Evolutionary conservation across 164 flowering plant species (phyloP), one percentile per base, ranked within the genome.

Genomic region (Tetrastigma voinierianum): DNA sequence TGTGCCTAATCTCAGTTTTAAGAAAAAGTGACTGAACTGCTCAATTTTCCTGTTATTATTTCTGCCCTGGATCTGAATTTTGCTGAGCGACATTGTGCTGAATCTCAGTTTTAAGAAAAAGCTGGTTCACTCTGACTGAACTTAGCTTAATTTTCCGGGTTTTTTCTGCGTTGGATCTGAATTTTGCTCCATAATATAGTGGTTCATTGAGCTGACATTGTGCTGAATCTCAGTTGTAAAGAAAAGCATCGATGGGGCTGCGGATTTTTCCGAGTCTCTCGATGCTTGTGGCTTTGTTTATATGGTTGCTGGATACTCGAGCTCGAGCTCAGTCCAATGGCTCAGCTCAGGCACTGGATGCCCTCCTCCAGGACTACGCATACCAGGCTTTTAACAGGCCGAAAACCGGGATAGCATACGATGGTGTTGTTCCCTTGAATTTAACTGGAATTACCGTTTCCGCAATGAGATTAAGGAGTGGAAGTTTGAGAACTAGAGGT

Each of bases 361-460:
- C 87, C 8, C n/a, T n/a, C n/a, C n/a, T n/a, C n/a, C 97, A 95
- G 68, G 96, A 86, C 58, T 88, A 90, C 74, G 97, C 97, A 57
- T 95, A 72, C 69, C 69, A 80, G 77, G 90, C 96, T 16, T 81
- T 95, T 52, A 71, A 56, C 59, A 80, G 76, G 2, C 96, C 98
- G 0, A 79, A 60, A 58, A 95, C 99, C 0, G 99, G n/a, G n/a
- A 55, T 70, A 21, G 51, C 73, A 3, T 92, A 69, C 56, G 77
- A 82, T 46, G 97, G 81, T 25, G 43, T 2, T 4, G 83, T 80
- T 8, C 97, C 97, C 1, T 66, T 84, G 2, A 84, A 92, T 68
- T 72, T 92, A 45, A 80, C 90, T 9, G 94, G 97, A 16, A 80
- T 90, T 65, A 61, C 65, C 59, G 51, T 92, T 62, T 62, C 91